These are phyloP conservation scores for Diplodia intermedia DNA, from an alignment of 2,329 filamentous ascomycete genomes.

Conservation along the genomic window DNA sequence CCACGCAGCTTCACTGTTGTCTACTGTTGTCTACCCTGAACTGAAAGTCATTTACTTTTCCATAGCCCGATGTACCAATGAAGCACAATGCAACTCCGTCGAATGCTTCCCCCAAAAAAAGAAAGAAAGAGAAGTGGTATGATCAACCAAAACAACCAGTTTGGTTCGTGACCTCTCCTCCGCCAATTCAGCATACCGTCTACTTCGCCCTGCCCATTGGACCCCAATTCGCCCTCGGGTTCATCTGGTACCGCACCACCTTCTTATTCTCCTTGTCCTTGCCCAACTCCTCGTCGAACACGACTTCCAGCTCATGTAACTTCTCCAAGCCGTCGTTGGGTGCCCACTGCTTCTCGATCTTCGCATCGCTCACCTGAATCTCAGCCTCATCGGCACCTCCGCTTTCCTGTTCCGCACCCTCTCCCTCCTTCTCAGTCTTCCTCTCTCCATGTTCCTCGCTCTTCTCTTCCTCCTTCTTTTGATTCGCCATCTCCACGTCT, in stretches of 20 bases:
- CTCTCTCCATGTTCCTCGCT: conserved; percentile 45
- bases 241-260: conserved; percentile 85
- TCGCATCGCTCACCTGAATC: neutral
- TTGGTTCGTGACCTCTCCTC: no score
- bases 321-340: neutral
- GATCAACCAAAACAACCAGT: no score
- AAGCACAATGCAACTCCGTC: neutral
- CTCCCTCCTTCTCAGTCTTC: conserved; percentile 46
- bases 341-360: neutral
- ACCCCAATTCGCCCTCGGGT: conserved; percentile 93
- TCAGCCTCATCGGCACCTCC: neutral
- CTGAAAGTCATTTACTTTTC: neutral
- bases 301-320: conserved; percentile 61
- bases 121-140: neutral
- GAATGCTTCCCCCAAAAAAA: neutral
- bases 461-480: conserved; percentile 43
- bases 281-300: conserved; percentile 83
- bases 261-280: conserved; percentile 69
- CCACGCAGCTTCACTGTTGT: no score
- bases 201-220: conserved; percentile 68
- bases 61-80: neutral
- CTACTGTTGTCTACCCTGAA: neutral
- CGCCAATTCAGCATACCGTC: conserved; percentile 3
- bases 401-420: conserved; percentile 8
- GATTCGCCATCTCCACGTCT: conserved; percentile 34